phyloP scores from a whole-genome alignment of 2,329 filamentous ascomycete genomes.

The Aspergillus candidus region DNA sequence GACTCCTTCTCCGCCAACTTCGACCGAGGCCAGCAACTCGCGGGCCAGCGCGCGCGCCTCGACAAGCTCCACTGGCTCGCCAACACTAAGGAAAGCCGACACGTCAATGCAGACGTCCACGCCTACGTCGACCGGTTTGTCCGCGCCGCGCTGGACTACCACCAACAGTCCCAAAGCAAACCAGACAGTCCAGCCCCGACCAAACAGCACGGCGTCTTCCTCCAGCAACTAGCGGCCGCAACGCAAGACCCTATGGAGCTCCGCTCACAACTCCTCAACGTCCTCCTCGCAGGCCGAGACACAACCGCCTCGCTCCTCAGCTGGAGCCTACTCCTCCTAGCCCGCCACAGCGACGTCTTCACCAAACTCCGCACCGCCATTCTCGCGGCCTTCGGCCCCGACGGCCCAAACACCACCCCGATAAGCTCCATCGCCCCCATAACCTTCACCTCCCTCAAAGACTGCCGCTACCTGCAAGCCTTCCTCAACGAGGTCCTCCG shows the following conservation, averaged over 20 bases:
- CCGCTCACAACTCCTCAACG: constrained; percentile 46
- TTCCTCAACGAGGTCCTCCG: constrained; percentile 39
- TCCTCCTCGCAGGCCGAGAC: constrained; percentile 50
- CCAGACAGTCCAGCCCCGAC: constrained; percentile 18
- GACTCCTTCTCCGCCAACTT: constrained; percentile 31
- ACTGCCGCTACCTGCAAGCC: constrained; percentile 34
- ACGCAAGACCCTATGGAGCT: constrained; percentile 45
- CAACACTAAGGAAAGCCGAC: constrained; percentile 15
- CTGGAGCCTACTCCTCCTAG: constrained; percentile 27
- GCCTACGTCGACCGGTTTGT: constrained; percentile 24
- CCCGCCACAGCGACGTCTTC: constrained; percentile 15
- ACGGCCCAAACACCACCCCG: constrained; percentile 1
- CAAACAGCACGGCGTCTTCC: constrained; percentile 41
- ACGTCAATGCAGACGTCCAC: constrained; percentile 10
- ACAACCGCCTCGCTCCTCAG: constrained; percentile 46
- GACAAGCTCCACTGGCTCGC: constrained; percentile 18
- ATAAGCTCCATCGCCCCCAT: constrained; percentile 12
- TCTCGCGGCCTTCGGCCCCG: constrained; percentile 15
- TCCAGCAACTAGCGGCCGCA: constrained; percentile 43
- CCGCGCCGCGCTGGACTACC: constrained; percentile 21
- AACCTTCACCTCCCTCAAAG: constrained; percentile 40
- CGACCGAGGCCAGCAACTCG: constrained; percentile 29
- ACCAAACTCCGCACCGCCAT: constrained; percentile 13
- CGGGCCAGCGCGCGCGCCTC: constrained; percentile 19
- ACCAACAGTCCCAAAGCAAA: constrained; percentile 16